Evolutionary conservation across 2,329 filamentous ascomycete genomes (phyloP).

Genomic region (Whalleya microplaca): DNA sequence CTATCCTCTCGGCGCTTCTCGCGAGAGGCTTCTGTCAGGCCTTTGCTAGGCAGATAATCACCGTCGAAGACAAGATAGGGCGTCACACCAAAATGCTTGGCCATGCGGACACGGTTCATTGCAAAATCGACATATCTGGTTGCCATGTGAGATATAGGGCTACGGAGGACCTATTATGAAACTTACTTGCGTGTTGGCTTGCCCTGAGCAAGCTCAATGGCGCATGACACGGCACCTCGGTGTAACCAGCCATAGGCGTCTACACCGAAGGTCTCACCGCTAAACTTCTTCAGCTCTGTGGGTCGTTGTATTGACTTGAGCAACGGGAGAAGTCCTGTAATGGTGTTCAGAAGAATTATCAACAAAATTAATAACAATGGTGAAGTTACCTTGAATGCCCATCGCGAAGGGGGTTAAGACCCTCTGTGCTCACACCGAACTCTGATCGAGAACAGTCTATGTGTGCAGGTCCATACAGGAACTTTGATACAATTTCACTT

Average conservation of each 20-base stretch:
- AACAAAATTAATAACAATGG: neutral
- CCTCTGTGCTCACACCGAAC: slow-evolving; percentile 8
- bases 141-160: slow-evolving; percentile 21
- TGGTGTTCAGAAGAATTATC: slow-evolving; percentile 25
- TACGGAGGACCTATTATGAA: neutral
- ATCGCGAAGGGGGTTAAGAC: slow-evolving; percentile 21
- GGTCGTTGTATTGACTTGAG: slow-evolving; percentile 96
- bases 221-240: slow-evolving; percentile 86
- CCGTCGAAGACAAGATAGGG: slow-evolving; percentile 97
- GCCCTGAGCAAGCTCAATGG: slow-evolving; percentile 84
- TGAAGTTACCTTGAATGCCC: slow-evolving; percentile 37
- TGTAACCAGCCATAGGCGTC: slow-evolving; percentile 99
- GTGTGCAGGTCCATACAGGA: slow-evolving; percentile 15
- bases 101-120: slow-evolving; percentile 90
- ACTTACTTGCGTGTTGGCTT: slow-evolving; percentile 85
- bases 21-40: slow-evolving; percentile 79
- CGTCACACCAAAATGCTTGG: slow-evolving; percentile 89
- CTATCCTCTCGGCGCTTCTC: slow-evolving; percentile 76
- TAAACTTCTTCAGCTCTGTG: slow-evolving; percentile 82
- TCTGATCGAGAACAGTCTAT: slow-evolving; percentile 2
- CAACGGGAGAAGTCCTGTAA: slow-evolving; percentile 78
- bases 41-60: slow-evolving; percentile 92
- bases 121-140: slow-evolving; percentile 85
- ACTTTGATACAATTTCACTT: neutral
- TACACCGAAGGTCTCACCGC: slow-evolving; percentile 87